Conservation (phyloP, 1,139 yeast species). For the Nakaseomyces nivariensis region DNA sequence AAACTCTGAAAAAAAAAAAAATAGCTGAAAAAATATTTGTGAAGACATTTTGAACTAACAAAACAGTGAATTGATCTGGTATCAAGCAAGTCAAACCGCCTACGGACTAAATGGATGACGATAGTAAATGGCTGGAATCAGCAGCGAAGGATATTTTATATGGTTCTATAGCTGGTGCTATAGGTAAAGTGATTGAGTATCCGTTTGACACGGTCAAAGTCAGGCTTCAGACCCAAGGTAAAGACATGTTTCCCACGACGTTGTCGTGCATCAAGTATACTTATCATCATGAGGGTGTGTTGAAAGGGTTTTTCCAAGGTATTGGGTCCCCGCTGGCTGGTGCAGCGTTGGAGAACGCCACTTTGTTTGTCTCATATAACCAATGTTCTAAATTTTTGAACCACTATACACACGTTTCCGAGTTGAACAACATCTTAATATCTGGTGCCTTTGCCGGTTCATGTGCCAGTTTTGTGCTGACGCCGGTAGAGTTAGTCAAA, state of each 20-base stretch:
- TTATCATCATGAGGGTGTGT: slow-evolving; percentile 53
- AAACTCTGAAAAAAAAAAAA: background rate
- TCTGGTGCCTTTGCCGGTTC: slow-evolving; percentile 83
- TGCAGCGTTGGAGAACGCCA: slow-evolving; percentile 78
- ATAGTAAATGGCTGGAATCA: slow-evolving; percentile 4
- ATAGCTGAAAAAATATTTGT: background rate
- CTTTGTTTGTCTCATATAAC: slow-evolving; percentile 55
- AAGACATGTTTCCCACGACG: slow-evolving; percentile 29
- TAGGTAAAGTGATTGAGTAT: slow-evolving; percentile 77
- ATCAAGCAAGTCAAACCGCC: no score
- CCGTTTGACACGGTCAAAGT: slow-evolving; percentile 93
- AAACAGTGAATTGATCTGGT: no score
- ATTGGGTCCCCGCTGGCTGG: slow-evolving; percentile 74
- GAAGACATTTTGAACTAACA: no score
- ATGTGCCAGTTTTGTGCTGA: slow-evolving; percentile 69
- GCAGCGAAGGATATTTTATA: slow-evolving; percentile 24
- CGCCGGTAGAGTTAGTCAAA: slow-evolving; percentile 84
- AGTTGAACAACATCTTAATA: slow-evolving; percentile 37
- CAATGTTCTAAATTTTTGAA: slow-evolving; percentile 33
- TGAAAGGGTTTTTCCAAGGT: slow-evolving; percentile 54
- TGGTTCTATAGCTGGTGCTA: slow-evolving; percentile 55
- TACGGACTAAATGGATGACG: background rate
- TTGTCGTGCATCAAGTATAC: slow-evolving; percentile 50
- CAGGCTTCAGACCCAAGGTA: slow-evolving; percentile 65
- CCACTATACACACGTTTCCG: slow-evolving; percentile 25